These are phyloP conservation scores for Hericium erinaceus DNA, from an alignment of 768 basidiomycete species.

Conservation along the genomic window DNA sequence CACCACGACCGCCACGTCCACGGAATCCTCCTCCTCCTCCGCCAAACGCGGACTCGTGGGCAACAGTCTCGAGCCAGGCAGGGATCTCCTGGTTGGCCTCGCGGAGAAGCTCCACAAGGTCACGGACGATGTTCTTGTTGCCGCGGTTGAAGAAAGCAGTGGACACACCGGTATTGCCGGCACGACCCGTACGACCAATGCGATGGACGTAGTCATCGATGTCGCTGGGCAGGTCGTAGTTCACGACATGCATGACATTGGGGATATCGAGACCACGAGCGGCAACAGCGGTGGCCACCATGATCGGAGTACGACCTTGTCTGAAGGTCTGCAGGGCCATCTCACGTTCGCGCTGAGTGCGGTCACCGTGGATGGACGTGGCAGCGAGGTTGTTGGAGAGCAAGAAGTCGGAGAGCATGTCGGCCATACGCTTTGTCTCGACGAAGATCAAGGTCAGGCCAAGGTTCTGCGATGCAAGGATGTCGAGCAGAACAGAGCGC, in stretches of 20 bases:
- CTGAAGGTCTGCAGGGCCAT: conserved; percentile 92
- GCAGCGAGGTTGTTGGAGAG: conserved; percentile 74
- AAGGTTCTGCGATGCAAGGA: conserved; percentile 69
- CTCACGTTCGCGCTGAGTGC: conserved; percentile 96
- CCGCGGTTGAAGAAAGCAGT: conserved; percentile 96
- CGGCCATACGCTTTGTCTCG: conserved; percentile 99
- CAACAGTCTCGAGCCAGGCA: conserved; percentile 79
- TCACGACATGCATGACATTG: conserved; percentile 97
- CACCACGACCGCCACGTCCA: conserved; percentile 41
- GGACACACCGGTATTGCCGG: conserved; percentile 91
- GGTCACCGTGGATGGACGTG: conserved; percentile 97
- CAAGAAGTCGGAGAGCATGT: conserved; percentile 95
- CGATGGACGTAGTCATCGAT: conserved; percentile 99
- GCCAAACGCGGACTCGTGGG: conserved; percentile 72
- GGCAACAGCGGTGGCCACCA: conserved; percentile 97
- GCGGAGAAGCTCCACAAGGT: conserved; percentile 85
- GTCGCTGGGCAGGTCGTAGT: conserved; percentile 95
- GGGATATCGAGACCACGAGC: conserved; percentile 99
- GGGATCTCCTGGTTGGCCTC: conserved; percentile 98
- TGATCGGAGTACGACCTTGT: conserved; percentile 86
- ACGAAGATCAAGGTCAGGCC: conserved; percentile 95
- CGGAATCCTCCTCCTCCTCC: conserved; percentile 37
- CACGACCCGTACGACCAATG: conserved; percentile 96
- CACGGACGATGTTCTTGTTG: conserved; percentile 87
- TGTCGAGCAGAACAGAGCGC: conserved; percentile 90